Evolutionary conservation across 2,329 filamentous ascomycete species (phyloP), one percentile per base, ranked within the genome.

Genomic region (Fusarium equiseti): DNA sequence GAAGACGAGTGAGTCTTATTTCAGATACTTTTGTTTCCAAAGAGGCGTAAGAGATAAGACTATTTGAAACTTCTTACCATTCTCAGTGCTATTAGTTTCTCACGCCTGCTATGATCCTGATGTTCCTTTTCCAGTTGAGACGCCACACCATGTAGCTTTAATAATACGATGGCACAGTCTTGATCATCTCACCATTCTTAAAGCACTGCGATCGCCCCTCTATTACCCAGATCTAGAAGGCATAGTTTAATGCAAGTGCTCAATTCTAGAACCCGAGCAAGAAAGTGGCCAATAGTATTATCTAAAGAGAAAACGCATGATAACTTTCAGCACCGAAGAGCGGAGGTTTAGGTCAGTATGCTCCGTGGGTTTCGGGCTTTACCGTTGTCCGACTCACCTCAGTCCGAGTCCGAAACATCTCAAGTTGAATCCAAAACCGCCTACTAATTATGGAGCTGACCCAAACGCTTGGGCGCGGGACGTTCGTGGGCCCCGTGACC

Each of bases 391-490:
- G 68, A 71, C 35, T 18, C 20, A 42, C 8, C 32, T 65, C 51
- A 52, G 38, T 68, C 13, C 42, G 45, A 53, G 32, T 45, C 32
- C 53, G 54, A 56, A 42, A 67, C 62, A 55, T 38, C 26, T 42
- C 35, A 60, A 50, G 27, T 66, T 42, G 43, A 27, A 54, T 62
- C n/a, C 38, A 59, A 43, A 50, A 53, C 42, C 44, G 20, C 18
- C 24, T 27, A 29, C 32, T 53, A 42, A 57, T 40, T 57, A 65
- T 56, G 68, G 63, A 65, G 68, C 58, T n/a, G 46, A 55, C 63
- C 68, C 68, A 38, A 53, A 46, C 61, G 35, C 44, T 43, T 69
- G 68, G 60, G 53, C 45, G 63, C 63, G 68, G 59, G 52, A 71
- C 56, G 59, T 46, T 46, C 55, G 42, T 55, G 64, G 52, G 45